Percentiles rank a stretch among this genome's conserved stretches.
These are phyloP conservation scores for Yamadazyma jaroonii DNA, from an alignment of 1,139 yeast genomes.

Conservation along the genomic window DNA sequence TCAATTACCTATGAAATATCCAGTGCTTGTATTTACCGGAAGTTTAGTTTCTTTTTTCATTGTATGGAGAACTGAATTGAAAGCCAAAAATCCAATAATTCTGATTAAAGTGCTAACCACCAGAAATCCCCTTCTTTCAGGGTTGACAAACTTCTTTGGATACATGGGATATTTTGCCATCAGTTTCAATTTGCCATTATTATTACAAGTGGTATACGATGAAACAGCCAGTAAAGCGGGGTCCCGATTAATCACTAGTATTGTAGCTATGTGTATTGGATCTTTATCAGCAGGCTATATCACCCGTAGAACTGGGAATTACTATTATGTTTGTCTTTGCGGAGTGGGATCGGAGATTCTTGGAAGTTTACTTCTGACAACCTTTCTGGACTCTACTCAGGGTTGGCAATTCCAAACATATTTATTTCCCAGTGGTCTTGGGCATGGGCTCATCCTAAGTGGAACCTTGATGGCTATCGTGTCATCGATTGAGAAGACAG, in stretches of 20 bases:
- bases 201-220: slow-evolving; percentile 5
- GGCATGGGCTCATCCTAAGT: slow-evolving; percentile 6
- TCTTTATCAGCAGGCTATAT: slow-evolving; percentile 5
- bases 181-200: slow-evolving; percentile 6
- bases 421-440: slow-evolving; percentile 7
- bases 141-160: slow-evolving; percentile 8
- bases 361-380: slow-evolving; percentile 2
- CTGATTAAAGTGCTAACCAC: slow-evolving; percentile 5
- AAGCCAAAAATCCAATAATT: slow-evolving; percentile 5
- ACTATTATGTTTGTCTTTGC: slow-evolving; percentile 4
- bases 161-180: slow-evolving; percentile 8
- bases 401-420: slow-evolving; percentile 4
- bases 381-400: background rate
- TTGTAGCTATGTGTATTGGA: slow-evolving; percentile 7
- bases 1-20: background rate
- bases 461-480: slow-evolving; percentile 7
- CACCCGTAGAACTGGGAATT: slow-evolving; percentile 4
- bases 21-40: background rate
- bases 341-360: slow-evolving; percentile 4
- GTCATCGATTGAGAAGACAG: slow-evolving; percentile 2
- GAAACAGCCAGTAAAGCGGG: slow-evolving; percentile 7
- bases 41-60: slow-evolving; percentile 1
- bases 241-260: slow-evolving; percentile 3
- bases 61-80: slow-evolving; percentile 4
- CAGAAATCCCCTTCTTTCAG: slow-evolving; percentile 6